Evolutionary conservation across 148 eudicot species (phyloP).

Genomic region (Drosera capensis): DNA sequence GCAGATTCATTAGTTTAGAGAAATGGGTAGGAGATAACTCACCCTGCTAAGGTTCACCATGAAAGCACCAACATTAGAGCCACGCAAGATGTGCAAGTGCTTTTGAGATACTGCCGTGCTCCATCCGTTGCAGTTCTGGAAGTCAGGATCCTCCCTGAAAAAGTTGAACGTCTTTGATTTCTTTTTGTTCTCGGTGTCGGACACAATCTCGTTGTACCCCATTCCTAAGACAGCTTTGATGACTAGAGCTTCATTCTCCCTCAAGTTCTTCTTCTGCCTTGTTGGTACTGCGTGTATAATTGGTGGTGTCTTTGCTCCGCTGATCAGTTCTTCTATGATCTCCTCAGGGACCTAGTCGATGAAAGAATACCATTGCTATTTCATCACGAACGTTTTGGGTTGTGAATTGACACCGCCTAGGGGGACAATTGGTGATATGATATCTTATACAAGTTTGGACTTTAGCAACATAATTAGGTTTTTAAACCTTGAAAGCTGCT

Average conservation of each 20-base stretch:
- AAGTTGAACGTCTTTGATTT: constrained; percentile 41
- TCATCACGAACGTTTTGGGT: too few relatives aligned
- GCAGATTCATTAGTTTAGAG: too few relatives aligned
- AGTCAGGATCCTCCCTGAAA: constrained; percentile 35
- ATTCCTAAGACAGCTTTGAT: constrained; percentile 26
- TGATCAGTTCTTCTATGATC: constrained; percentile 36
- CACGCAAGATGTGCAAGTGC: constrained; percentile 25
- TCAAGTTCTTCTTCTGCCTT: constrained; percentile 10
- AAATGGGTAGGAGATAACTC: too few relatives aligned
- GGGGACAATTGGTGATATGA: too few relatives aligned
- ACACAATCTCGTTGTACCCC: constrained; percentile 11
- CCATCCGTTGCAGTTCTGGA: constrained; percentile 64
- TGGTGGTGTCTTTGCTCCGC: constrained; percentile 22
- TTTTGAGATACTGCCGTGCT: constrained; percentile 40
- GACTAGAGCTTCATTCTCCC: constrained; percentile 26
- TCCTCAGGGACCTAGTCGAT: constrained; percentile 34
- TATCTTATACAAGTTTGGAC: not conserved
- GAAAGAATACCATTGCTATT: not conserved
- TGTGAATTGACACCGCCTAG: too few relatives aligned
- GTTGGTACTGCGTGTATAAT: constrained; percentile 36
- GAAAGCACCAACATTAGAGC: constrained; percentile 37
- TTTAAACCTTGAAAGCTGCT: constrained; percentile 48
- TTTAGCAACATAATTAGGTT: not conserved
- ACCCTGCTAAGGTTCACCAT: constrained; percentile 70
- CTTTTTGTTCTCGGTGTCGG: constrained; percentile 22